These are phyloP conservation scores for Aspergillus tamarii DNA, from an alignment of 2,329 filamentous ascomycete species.

Conservation along the genomic window DNA sequence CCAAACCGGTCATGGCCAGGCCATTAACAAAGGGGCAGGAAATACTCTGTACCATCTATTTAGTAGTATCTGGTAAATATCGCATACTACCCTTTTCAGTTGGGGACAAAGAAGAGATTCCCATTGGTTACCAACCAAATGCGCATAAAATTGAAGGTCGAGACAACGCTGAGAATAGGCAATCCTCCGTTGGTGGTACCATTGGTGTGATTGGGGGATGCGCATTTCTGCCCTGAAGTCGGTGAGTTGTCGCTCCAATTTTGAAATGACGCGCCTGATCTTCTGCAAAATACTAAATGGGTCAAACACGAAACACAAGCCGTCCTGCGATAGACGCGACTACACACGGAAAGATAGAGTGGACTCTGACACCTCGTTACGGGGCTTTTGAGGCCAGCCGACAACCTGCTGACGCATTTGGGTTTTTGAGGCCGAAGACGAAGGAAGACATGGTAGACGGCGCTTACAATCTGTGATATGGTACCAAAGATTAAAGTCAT, in stretches of 20 bases:
- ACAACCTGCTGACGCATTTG: not conserved
- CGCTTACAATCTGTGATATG: slow-evolving; percentile 24
- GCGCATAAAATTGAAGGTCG: not conserved
- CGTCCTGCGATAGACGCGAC: slow-evolving; percentile 1
- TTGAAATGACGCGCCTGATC: slow-evolving; percentile 6
- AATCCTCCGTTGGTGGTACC: slow-evolving; percentile 4
- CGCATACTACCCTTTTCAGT: not conserved
- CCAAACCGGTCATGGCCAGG: not conserved
- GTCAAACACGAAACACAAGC: slow-evolving; percentile 7
- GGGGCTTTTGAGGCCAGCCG: not conserved
- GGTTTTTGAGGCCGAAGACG: not conserved
- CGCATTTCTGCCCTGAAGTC: not conserved
- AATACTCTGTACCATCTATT: not conserved
- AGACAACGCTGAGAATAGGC: slow-evolving; percentile 1
- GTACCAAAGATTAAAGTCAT: slow-evolving; percentile 15
- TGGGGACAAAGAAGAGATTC: not conserved
- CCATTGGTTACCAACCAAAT: slow-evolving; percentile 5
- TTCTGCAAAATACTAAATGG: slow-evolving; percentile 1
- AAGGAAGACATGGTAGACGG: slow-evolving; percentile 6
- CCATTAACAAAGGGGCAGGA: not conserved
- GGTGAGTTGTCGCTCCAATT: slow-evolving; percentile 3
- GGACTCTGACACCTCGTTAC: not conserved
- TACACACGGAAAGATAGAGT: slow-evolving; percentile 2
- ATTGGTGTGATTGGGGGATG: not conserved
- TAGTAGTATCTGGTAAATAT: no score